Percentiles rank a stretch among this genome's conserved stretches.
These are phyloP conservation scores for Apostasia shenzhenica DNA, from an alignment of 106 monocot genomes.

Conservation along the genomic window DNA sequence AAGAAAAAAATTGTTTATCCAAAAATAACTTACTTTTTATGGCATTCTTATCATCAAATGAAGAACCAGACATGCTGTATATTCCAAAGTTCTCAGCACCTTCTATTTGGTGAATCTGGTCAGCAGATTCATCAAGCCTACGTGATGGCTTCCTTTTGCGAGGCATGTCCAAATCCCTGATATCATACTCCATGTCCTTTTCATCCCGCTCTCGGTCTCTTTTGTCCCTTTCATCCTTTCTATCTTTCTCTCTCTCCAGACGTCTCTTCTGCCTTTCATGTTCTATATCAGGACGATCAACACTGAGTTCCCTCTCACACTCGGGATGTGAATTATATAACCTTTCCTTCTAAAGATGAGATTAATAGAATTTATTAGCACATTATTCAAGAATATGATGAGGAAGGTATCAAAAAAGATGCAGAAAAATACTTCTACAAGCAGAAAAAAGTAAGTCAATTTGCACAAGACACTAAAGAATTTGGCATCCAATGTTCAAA, in stretches of 20 bases:
- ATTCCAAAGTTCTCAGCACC: conserved; percentile 54
- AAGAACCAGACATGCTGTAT: conserved; percentile 56
- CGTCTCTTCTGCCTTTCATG: conserved; percentile 69
- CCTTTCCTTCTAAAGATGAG: conserved; percentile 58
- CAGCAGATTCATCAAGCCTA: conserved; percentile 48
- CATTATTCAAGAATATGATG: neutral
- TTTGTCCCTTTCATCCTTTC: conserved; percentile 69
- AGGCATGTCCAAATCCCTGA: conserved; percentile 43
- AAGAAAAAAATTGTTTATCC: too few relatives aligned
- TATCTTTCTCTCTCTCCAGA: conserved; percentile 75
- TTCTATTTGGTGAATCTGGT: conserved; percentile 33
- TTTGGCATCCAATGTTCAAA: too few relatives aligned
- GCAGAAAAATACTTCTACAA: neutral
- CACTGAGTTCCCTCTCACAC: conserved; percentile 53
- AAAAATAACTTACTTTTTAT: conserved; percentile 63
- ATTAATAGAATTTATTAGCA: neutral
- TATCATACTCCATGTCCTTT: conserved; percentile 69
- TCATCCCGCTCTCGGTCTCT: conserved; percentile 69
- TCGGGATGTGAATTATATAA: conserved; percentile 46
- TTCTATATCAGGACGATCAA: conserved; percentile 80
- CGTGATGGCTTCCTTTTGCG: conserved; percentile 44
- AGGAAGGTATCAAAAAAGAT: neutral
- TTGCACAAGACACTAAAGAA: too few relatives aligned
- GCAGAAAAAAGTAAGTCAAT: neutral
- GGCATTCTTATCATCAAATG: conserved; percentile 79